Conservation (phyloP, 768 basidiomycete species). For the Lactifluus echinatus region DNA sequence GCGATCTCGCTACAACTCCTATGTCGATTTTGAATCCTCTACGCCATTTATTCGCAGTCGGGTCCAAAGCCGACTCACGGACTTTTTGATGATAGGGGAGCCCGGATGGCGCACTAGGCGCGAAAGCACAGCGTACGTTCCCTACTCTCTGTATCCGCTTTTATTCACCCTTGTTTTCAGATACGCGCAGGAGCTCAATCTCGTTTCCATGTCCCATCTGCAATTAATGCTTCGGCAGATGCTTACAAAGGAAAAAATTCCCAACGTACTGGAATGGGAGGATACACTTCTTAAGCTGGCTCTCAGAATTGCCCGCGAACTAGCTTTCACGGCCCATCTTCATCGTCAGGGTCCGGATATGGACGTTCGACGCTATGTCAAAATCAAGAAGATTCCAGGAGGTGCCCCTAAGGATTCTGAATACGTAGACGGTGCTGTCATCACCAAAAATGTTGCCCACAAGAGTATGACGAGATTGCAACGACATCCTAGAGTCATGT, state of each 20-base stretch:
- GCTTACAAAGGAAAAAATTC: slow-evolving; percentile 72
- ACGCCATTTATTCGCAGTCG: slow-evolving; percentile 82
- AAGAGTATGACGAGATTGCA: slow-evolving; percentile 84
- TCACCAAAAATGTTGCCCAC: slow-evolving; percentile 96
- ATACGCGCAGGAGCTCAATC: slow-evolving; percentile 75
- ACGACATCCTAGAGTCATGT: slow-evolving; percentile 87
- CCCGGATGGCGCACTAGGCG: slow-evolving; percentile 80
- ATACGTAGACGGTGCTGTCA: slow-evolving; percentile 93
- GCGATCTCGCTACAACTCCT: slow-evolving; percentile 59
- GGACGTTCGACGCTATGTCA: slow-evolving; percentile 91
- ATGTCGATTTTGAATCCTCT: slow-evolving; percentile 61
- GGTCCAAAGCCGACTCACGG: slow-evolving; percentile 63
- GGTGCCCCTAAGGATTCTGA: slow-evolving; percentile 89
- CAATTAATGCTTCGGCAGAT: slow-evolving; percentile 89
- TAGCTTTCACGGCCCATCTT: slow-evolving; percentile 63
- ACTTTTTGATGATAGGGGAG: slow-evolving; percentile 45
- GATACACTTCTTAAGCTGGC: slow-evolving; percentile 72
- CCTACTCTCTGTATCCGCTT: background rate
- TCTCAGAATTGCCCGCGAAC: slow-evolving; percentile 75
- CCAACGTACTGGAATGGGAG: slow-evolving; percentile 84
- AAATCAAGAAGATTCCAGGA: slow-evolving; percentile 97
- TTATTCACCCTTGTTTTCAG: slow-evolving; percentile 31
- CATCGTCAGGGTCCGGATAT: slow-evolving; percentile 86
- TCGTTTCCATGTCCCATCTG: slow-evolving; percentile 82
- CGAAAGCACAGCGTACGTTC: slow-evolving; percentile 80